Percentiles rank a stretch among this genome's conserved stretches.
Conservation (phyloP, 345 rosid genomes). For the Eucalyptus sideroxylon region DNA sequence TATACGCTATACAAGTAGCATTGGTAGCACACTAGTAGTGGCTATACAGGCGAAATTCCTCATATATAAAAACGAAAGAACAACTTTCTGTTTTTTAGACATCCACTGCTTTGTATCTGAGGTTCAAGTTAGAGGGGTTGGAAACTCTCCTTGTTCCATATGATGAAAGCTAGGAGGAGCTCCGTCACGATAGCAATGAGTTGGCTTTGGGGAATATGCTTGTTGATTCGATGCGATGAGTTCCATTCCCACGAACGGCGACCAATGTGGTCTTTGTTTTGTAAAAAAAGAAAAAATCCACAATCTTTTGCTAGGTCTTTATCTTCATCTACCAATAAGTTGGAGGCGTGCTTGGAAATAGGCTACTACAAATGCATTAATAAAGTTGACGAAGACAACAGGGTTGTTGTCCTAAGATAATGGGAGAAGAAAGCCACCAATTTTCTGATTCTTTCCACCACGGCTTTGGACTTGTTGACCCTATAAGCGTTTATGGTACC, state of each 20-base stretch:
- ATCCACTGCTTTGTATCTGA: too few species aligned
- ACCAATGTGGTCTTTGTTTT: not conserved
- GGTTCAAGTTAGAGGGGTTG: not conserved
- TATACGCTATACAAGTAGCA: accelerated
- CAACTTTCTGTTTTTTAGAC: too few species aligned
- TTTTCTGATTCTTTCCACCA: not conserved
- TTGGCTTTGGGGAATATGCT: not conserved
- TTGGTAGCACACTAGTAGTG: too few species aligned
- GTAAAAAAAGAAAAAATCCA: accelerated
- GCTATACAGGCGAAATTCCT: too few species aligned
- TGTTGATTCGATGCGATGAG: not conserved
- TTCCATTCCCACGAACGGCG: not conserved
- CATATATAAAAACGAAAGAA: too few species aligned
- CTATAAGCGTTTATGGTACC: not conserved
- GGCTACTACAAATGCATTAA: accelerated
- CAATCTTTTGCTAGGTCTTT: not conserved
- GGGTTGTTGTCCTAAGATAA: accelerated
- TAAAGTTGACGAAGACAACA: not conserved
- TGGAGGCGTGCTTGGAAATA: not conserved
- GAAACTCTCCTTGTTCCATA: not conserved
- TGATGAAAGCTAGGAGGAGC: not conserved
- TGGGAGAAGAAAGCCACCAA: not conserved
- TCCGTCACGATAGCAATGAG: not conserved
- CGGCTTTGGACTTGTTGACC: not conserved
- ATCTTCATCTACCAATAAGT: not conserved